phyloP scores from a whole-genome alignment of 345 rosid species.

The Mangifera indica region DNA sequence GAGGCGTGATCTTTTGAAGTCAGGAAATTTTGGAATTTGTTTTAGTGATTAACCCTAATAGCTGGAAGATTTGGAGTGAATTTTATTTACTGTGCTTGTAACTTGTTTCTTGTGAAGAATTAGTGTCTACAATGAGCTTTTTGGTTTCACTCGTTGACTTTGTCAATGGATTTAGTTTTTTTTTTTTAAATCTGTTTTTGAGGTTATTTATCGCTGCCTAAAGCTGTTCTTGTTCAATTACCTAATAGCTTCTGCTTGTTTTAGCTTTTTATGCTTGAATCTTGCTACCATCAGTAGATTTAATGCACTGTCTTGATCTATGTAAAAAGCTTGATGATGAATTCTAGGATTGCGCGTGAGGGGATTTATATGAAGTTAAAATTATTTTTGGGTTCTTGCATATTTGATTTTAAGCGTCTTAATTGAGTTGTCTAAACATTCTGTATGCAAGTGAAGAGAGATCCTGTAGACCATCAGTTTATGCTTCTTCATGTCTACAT shows the following conservation, averaged over 20 bases:
- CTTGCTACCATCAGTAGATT: too few species aligned
- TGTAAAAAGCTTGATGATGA: too few species aligned
- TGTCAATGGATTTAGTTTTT: not conserved
- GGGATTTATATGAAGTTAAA: too few species aligned
- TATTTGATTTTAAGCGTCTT: not conserved
- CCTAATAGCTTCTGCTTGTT: not conserved
- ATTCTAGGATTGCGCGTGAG: too few species aligned
- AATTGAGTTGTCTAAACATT: not conserved
- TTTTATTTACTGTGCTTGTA: not conserved
- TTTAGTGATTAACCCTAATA: not conserved
- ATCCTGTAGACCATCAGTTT: not conserved
- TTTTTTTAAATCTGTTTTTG: not conserved
- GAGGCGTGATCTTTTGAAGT: slow-evolving; percentile 3
- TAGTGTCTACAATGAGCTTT: not conserved
- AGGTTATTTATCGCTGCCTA: not conserved
- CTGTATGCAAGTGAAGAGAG: not conserved
- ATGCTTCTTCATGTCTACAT: not conserved
- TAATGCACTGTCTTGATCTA: too few species aligned
- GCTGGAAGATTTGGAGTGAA: not conserved
- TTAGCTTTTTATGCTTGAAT: too few species aligned
- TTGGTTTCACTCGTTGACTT: not conserved
- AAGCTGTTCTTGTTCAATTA: not conserved
- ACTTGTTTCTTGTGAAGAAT: not conserved
- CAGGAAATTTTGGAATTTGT: not conserved
- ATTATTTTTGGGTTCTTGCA: not conserved